Evolutionary conservation across 352 stramenopile genomes (phyloP).

Genomic region (Phytophthora pseudosyringae): DNA sequence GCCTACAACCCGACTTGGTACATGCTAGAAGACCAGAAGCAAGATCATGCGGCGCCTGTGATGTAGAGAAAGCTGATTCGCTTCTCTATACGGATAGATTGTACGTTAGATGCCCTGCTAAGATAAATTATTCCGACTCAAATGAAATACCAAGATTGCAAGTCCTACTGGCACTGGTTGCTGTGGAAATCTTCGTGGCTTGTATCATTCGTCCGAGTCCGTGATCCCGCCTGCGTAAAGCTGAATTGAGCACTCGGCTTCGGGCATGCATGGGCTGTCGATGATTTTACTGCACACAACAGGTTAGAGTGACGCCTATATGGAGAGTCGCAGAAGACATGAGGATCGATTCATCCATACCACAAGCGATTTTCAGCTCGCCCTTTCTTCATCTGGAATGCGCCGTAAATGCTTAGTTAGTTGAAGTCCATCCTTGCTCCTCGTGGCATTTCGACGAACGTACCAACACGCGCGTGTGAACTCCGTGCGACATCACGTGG

Average conservation of each 20-base stretch:
- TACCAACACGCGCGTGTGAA: conserved; percentile 95
- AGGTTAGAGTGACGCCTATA: conserved; percentile 1
- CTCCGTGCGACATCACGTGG: conserved; percentile 97
- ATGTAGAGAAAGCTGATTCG: conserved; percentile 42
- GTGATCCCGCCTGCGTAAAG: conserved; percentile 68
- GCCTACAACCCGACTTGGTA: conserved; percentile 76
- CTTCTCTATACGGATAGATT: conserved; percentile 32
- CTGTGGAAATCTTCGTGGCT: background rate
- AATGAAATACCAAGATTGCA: conserved; percentile 7
- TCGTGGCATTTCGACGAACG: background rate
- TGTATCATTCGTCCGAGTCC: conserved; percentile 61
- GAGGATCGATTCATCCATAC: conserved; percentile 31
- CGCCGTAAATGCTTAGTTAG: conserved; percentile 7
- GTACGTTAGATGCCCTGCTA: conserved; percentile 50
- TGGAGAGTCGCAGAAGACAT: background rate
- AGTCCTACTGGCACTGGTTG: background rate
- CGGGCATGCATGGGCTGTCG: conserved; percentile 86
- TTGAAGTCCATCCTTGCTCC: background rate
- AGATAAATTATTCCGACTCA: conserved; percentile 44
- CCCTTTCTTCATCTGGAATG: conserved; percentile 89
- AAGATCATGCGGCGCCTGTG: conserved; percentile 40
- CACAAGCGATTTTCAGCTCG: conserved; percentile 91
- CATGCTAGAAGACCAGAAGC: conserved; percentile 56
- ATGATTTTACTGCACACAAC: conserved; percentile 71
- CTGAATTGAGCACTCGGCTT: conserved; percentile 84